phyloP scores from a whole-genome alignment of 2,329 filamentous ascomycete species.

The Cytospora leucostoma region DNA sequence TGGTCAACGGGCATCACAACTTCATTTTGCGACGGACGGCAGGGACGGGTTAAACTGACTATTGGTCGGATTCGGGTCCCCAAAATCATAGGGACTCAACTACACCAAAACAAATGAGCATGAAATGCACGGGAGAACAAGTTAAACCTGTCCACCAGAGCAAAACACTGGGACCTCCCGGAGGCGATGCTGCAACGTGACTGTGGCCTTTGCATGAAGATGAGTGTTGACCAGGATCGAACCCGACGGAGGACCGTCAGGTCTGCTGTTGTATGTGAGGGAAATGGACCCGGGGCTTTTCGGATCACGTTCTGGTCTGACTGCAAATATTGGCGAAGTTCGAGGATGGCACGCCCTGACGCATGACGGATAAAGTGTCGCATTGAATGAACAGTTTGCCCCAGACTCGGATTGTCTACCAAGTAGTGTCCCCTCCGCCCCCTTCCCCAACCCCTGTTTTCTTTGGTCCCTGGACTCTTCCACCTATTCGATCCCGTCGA shows the following conservation, averaged over 20 bases:
- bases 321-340: slow-evolving; percentile 4
- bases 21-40: slow-evolving; percentile 28
- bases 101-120: slow-evolving; percentile 28
- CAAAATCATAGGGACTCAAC: slow-evolving; percentile 22
- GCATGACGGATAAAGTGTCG: slow-evolving; percentile 11
- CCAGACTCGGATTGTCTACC: neutral
- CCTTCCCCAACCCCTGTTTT: neutral
- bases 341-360: slow-evolving; percentile 4
- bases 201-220: slow-evolving; percentile 15
- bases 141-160: slow-evolving; percentile 15
- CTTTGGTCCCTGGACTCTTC: no score
- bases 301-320: neutral
- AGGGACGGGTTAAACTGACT: slow-evolving; percentile 26
- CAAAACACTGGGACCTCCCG: slow-evolving; percentile 8
- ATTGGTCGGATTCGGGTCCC: slow-evolving; percentile 26
- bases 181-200: slow-evolving; percentile 19
- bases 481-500: neutral
- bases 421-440: no score
- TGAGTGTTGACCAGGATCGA: neutral
- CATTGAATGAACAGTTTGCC: neutral
- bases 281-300: neutral
- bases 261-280: neutral
- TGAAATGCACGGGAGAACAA: slow-evolving; percentile 21
- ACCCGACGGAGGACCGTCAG: neutral
- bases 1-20: slow-evolving; percentile 26